These are phyloP conservation scores for Pleurotus tuber-regium DNA, from an alignment of 768 basidiomycete genomes.

Conservation along the genomic window DNA sequence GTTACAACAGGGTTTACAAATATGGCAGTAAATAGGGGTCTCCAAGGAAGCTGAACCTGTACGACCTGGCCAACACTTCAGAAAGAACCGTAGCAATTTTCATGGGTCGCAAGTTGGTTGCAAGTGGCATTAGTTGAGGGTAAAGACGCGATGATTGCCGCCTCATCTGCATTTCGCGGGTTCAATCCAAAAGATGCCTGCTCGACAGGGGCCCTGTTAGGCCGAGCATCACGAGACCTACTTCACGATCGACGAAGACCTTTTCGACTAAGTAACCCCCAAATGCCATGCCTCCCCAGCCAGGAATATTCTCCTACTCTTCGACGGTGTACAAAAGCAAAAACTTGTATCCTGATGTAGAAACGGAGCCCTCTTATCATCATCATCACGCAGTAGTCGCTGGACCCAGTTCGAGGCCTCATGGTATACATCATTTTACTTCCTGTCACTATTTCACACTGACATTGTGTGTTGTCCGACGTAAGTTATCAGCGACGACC, in stretches of 20 bases:
- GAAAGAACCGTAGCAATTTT: no score
- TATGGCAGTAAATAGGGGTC: no score
- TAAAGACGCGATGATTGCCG: no score
- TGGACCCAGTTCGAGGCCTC: constrained; percentile 40
- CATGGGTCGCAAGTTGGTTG: no score
- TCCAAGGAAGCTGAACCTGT: no score
- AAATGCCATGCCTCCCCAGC: constrained; percentile 60
- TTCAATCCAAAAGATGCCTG: no score
- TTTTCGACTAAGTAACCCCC: not conserved
- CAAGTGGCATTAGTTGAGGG: no score
- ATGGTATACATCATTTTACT: constrained; percentile 29
- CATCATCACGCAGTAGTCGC: constrained; percentile 31
- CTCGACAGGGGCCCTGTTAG: no score
- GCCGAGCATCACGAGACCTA: not conserved
- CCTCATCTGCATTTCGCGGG: no score
- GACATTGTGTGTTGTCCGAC: constrained; percentile 11
- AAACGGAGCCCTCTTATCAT: constrained; percentile 32
- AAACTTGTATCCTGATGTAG: constrained; percentile 24
- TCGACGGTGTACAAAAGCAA: constrained; percentile 38
- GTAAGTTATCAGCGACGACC: constrained; percentile 33
- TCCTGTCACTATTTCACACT: constrained; percentile 2
- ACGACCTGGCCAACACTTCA: no score
- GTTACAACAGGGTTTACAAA: no score
- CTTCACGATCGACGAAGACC: not conserved
- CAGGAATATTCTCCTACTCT: constrained; percentile 64